Conservation (phyloP, 2,329 filamentous ascomycete genomes). For the Nothopassalora personata region DNA sequence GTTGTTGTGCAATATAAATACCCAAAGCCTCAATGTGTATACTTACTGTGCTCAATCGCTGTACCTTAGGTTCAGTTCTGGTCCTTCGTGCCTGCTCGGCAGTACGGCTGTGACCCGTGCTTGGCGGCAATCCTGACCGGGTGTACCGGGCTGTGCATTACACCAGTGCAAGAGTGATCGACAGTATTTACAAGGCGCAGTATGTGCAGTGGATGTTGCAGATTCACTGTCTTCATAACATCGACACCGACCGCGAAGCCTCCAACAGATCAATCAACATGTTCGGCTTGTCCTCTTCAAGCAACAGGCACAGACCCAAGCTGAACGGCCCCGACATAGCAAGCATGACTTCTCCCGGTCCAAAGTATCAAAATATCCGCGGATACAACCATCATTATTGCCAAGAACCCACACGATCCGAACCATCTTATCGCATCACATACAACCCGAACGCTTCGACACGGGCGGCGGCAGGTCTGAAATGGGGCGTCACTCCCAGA, state of each 20-base stretch:
- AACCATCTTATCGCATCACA: not conserved
- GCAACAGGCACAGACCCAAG: not conserved
- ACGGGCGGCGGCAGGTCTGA: conserved; percentile 5
- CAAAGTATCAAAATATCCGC: not conserved
- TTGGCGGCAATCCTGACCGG: not conserved
- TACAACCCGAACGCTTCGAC: not conserved
- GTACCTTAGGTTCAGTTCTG: too few relatives aligned
- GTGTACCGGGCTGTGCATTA: not conserved
- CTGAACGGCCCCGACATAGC: not conserved
- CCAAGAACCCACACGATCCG: not conserved
- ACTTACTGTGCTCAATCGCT: too few relatives aligned
- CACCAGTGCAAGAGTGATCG: not conserved
- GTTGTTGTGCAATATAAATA: not conserved
- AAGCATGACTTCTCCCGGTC: not conserved
- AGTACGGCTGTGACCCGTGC: not conserved
- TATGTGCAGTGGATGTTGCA: not conserved
- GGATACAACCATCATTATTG: not conserved
- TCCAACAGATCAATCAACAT: not conserved
- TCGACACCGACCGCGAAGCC: not conserved
- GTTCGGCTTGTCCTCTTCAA: not conserved
- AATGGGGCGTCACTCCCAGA: conserved; percentile 13
- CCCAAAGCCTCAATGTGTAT: too few relatives aligned
- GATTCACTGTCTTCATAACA: not conserved
- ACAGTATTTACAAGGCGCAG: not conserved
- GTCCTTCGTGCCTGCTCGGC: not conserved